These are phyloP conservation scores for Vicia villosa DNA, from an alignment of 306 rosid genomes.

Conservation along the genomic window DNA sequence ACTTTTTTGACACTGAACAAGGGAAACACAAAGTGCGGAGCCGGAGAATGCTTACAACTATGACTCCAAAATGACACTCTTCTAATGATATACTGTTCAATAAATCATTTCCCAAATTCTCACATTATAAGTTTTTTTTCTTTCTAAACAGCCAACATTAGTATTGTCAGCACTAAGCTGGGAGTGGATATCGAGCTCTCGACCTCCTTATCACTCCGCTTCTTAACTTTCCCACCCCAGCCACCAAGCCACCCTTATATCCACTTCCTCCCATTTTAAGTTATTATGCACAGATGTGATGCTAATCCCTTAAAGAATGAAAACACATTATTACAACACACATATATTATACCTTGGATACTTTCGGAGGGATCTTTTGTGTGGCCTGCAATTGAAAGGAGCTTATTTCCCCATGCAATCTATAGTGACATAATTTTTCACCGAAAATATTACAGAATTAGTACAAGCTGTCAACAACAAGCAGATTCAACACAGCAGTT, in stretches of 20 bases:
- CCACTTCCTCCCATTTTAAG: neutral
- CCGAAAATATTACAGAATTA: conserved; percentile 30
- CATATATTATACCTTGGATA: conserved; percentile 64
- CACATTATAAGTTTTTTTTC: neutral
- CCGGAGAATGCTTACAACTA: conserved; percentile 14
- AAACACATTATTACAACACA: conserved; percentile 2
- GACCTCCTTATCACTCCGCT: too few relatives aligned
- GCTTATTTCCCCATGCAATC: conserved; percentile 87
- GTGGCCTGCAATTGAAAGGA: conserved; percentile 85
- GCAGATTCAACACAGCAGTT: conserved; percentile 17
- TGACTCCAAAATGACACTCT: neutral
- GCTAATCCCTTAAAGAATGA: conserved; percentile 30
- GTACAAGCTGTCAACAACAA: conserved; percentile 24
- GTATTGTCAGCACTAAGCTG: too few relatives aligned
- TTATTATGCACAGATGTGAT: conserved; percentile 27
- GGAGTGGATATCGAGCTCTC: too few relatives aligned
- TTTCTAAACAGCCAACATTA: too few relatives aligned
- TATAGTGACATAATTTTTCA: conserved; percentile 39
- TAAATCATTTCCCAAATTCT: conserved; percentile 23
- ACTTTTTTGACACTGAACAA: neutral
- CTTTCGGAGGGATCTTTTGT: conserved; percentile 78
- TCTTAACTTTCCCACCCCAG: too few relatives aligned
- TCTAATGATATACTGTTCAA: conserved; percentile 11
- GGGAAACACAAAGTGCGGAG: neutral
- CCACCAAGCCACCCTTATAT: too few relatives aligned